These are phyloP conservation scores for Umbilicaria muhlenbergii DNA, from an alignment of 495 filamentous ascomycete species.

Conservation along the genomic window DNA sequence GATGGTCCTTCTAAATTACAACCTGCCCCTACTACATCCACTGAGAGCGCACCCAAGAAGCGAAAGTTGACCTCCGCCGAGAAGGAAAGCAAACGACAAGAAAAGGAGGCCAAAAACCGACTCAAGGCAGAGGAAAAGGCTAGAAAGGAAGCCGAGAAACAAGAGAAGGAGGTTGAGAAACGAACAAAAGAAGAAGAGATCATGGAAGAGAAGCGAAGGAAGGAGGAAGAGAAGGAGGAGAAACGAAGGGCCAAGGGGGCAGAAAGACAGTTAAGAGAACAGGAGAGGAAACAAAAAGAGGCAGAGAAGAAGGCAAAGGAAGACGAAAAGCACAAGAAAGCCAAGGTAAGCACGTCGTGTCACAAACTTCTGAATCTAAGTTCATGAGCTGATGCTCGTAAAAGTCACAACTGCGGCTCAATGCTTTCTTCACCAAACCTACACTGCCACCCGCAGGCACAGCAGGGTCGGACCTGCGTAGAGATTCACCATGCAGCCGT, in stretches of 20 bases:
- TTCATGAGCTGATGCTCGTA: constrained; percentile 7
- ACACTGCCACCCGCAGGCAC: constrained; percentile 9
- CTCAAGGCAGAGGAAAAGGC: constrained; percentile 28
- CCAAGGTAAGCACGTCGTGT: constrained; percentile 31
- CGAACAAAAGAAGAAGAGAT: constrained; percentile 26
- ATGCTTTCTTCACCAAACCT: constrained; percentile 45
- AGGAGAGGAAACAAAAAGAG: constrained; percentile 44
- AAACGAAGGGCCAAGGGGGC: constrained; percentile 27
- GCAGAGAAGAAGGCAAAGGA: constrained; percentile 47
- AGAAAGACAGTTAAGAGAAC: constrained; percentile 27
- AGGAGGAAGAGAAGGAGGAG: constrained; percentile 30
- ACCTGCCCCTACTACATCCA: not conserved
- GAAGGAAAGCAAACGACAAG: constrained; percentile 35
- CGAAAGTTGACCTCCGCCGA: constrained; percentile 36
- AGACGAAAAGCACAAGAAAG: constrained; percentile 52
- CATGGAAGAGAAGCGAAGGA: constrained; percentile 26
- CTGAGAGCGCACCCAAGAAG: constrained; percentile 24
- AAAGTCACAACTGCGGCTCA: constrained; percentile 42
- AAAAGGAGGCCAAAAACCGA: constrained; percentile 37
- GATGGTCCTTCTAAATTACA: not conserved
- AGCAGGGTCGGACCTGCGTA: constrained; percentile 11
- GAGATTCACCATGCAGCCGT: constrained; percentile 14
- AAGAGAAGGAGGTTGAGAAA: constrained; percentile 30
- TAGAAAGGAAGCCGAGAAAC: constrained; percentile 30
- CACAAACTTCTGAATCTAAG: not conserved